Conservation (phyloP, 2,329 filamentous ascomycete species). For the Pezicula carpinea region DNA sequence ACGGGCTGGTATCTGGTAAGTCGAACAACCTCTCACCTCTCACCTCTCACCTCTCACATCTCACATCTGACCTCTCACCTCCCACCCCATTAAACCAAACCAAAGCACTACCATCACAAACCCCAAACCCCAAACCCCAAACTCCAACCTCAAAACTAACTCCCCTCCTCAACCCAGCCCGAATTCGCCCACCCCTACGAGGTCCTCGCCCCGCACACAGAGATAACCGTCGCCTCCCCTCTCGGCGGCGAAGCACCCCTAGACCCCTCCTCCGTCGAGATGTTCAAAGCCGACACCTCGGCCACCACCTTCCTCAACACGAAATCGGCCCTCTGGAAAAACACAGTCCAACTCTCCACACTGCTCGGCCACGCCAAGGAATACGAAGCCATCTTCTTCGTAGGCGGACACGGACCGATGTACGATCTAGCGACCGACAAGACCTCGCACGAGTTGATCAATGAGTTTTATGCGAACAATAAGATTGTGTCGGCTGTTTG, state of each 20-base stretch:
- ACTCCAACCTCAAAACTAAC: slow-evolving; percentile 3
- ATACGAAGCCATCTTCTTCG: slow-evolving; percentile 53
- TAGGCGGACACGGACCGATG: slow-evolving; percentile 49
- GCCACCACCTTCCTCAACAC: slow-evolving; percentile 38
- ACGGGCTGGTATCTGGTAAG: slow-evolving; percentile 50
- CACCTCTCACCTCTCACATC: not conserved
- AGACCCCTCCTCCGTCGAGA: slow-evolving; percentile 38
- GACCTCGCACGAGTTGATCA: slow-evolving; percentile 53
- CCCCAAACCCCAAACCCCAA: no score
- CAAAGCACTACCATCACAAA: not conserved
- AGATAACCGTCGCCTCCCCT: slow-evolving; percentile 41
- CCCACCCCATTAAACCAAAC: no score
- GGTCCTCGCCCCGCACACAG: slow-evolving; percentile 34
- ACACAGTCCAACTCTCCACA: slow-evolving; percentile 44
- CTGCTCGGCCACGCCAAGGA: slow-evolving; percentile 42
- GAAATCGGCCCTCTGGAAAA: slow-evolving; percentile 45
- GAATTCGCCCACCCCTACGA: slow-evolving; percentile 45
- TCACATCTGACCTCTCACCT: not conserved
- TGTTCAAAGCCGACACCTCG: slow-evolving; percentile 35
- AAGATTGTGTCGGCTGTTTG: slow-evolving; percentile 65
- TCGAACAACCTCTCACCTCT: slow-evolving; percentile 1
- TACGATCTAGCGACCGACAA: slow-evolving; percentile 44
- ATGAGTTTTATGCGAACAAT: slow-evolving; percentile 55
- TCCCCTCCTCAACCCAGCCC: slow-evolving; percentile 31
- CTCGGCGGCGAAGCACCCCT: slow-evolving; percentile 38